phyloP scores from a whole-genome alignment of 768 basidiomycete species.

The Termitomyces bulborhizus region DNA sequence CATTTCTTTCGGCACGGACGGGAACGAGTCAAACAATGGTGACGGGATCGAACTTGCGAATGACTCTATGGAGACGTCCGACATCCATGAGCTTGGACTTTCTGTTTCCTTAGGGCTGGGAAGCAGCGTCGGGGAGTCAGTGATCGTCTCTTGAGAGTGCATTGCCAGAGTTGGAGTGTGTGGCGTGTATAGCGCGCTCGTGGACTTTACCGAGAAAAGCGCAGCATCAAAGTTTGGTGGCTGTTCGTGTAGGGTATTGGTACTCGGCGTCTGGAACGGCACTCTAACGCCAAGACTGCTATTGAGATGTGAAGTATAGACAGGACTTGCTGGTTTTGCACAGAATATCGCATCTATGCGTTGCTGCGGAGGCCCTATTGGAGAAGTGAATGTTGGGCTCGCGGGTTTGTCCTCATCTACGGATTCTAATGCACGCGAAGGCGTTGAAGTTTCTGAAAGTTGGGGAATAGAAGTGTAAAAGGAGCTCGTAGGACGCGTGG shows the following conservation, averaged over 20 bases:
- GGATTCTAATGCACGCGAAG: conserved; percentile 1
- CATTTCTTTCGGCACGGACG: conserved; percentile 53
- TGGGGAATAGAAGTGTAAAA: conserved; percentile 8
- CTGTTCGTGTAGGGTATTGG: neutral
- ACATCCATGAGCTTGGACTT: conserved; percentile 43
- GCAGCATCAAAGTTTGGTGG: neutral
- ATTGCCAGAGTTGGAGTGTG: conserved; percentile 10
- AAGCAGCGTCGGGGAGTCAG: conserved; percentile 9
- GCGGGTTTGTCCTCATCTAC: conserved; percentile 9
- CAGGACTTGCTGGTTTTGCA: conserved; percentile 12
- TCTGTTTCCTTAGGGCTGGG: conserved; percentile 6
- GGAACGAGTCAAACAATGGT: conserved; percentile 61
- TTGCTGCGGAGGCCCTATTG: neutral
- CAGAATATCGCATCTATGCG: conserved; percentile 8
- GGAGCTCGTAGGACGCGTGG: conserved; percentile 13
- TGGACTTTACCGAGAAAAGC: conserved; percentile 4
- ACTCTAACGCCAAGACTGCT: neutral
- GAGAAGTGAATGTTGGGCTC: conserved; percentile 7
- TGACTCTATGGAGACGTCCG: conserved; percentile 33
- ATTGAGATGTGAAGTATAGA: conserved; percentile 10
- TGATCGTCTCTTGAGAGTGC: conserved; percentile 13
- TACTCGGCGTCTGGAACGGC: neutral
- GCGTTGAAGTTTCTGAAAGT: neutral
- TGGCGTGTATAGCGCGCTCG: conserved; percentile 10
- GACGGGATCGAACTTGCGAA: conserved; percentile 34